Evolutionary conservation across 768 basidiomycete species (phyloP), one percentile per base, ranked within the genome.

Genomic region (Strobilomyces confusus): DNA sequence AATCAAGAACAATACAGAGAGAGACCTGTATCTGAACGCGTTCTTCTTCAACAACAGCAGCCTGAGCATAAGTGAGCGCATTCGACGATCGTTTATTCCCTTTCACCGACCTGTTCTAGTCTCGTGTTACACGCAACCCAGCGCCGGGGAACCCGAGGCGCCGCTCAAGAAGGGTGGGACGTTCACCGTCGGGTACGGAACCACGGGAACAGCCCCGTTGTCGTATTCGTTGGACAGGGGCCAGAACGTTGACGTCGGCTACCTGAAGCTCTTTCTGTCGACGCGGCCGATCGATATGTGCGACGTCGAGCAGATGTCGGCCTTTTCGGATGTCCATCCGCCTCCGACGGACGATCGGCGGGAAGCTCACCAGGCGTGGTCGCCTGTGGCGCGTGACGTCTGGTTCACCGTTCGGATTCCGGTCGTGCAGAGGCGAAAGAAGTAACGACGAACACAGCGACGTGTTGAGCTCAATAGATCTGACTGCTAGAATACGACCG

Each of bases 191-290:
- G 79, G 78, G 6, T 76, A 76, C 52, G 76, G 75, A 0, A 59
- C 68, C 20, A 8, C 5, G 8, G 73, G 71, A 40, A 59, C 58
- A 8, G 19, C 57, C 0, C 73, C 75, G 6, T 69, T 66, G 62
- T 37, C 56, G 11, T 77, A 73, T 51, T 30, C 53, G 25, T 50
- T 78, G 13, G 54, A 61, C 5, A 52, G 66, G 2, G 67, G 61
- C 4, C 64, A 74, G 40, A 54, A 61, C 5, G 48, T 68, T 25
- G 77, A 78, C 44, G 63, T 79, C 2, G 74, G 75, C 7, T 75
- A 73, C 50, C 68, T 80, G 45, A 77, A 76, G 51, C 58, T 78
- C 7, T 79, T 74, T 53, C 54, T 80, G n/a, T 64, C 77, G 8
- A 74, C 72, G 1, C 54, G 51, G 0, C 69, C 69, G 3, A 58